Base-by-base conservation (phyloP, 169 alveolate species). In the Eimeria falciformis region DNA sequence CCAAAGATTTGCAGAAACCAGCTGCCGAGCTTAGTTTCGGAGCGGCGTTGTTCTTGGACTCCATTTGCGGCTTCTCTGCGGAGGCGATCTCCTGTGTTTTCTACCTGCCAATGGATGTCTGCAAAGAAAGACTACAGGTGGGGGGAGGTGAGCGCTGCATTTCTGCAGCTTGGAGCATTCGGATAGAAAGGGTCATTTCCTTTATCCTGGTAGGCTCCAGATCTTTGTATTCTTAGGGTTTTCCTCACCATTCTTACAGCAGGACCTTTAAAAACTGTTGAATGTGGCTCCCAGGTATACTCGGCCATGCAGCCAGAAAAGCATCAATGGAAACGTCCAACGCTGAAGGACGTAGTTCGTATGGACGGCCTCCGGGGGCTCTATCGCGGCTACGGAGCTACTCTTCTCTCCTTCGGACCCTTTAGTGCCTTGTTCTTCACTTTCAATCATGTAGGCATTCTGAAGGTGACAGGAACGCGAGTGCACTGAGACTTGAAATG, bases 101-200 rank as follows among this genome's bases (percentile, higher is more conserved):
- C 58, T 93, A 93, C 90, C 94, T 93, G 40, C 95, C 95, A n/a
- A 90, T 93, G 46, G 95, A 93, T 55, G 95, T 93, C 62, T 89
- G 94, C 92, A 93, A 93, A 77, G 95, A 93, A 66, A 88, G 90
- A n/a, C 92, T 93, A 18, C 94, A 92, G 90, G 94, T 92, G 45
- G 0, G 23, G 17, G 29, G 33, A 78, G 92, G 21, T 2, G 82
- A 66, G 1, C 65, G 62, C 86, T 58, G 68, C 2, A 78, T 78
- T 5, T 29, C 43, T 25, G 58, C 37, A 18, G 33, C 66, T 65
- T 21, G 40, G 1, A 2, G 45, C 25, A 18, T 83, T 37, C 2
- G 50, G 25, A 2, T 18, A n/a, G 18, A 83, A 40, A 1, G 45
- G n/a, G 3, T 37, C 17, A 12, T 17, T 18, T 69, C 21, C 23